phyloP scores from a whole-genome alignment of 2,329 filamentous ascomycete species.

The Zalaria sp. region DNA sequence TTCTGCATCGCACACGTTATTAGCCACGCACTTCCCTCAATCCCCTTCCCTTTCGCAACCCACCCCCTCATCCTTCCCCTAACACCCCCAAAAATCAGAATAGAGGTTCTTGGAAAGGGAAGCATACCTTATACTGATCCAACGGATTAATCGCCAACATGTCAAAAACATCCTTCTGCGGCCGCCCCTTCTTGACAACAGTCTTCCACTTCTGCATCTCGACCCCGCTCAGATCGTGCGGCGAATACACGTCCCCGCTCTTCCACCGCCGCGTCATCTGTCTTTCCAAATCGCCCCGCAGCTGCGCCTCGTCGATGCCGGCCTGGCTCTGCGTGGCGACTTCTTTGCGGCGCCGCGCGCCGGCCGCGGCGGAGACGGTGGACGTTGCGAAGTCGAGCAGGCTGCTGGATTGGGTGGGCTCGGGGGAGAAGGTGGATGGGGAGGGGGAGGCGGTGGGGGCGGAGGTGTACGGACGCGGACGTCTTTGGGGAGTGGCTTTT shows the following conservation, averaged over 20 bases:
- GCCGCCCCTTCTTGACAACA: constrained; percentile 33
- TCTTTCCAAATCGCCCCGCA: constrained; percentile 36
- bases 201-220: constrained; percentile 75
- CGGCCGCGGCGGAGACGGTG: not conserved
- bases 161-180: constrained; percentile 57
- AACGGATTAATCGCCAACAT: constrained; percentile 65
- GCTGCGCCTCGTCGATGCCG: constrained; percentile 16
- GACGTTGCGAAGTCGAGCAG: not conserved
- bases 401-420: not conserved
- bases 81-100: not conserved
- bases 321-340: constrained; percentile 1
- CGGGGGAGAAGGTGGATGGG: not conserved
- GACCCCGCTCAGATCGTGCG: constrained; percentile 64
- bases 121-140: constrained; percentile 68
- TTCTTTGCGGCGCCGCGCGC: not conserved
- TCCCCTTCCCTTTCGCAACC: constrained; percentile 5
- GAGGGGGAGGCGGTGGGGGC: not conserved
- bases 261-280: constrained; percentile 60
- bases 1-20: constrained; percentile 43
- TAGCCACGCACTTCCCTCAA: not conserved
- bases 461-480: not conserved
- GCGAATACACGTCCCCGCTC: constrained; percentile 75
- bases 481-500: not conserved
- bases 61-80: not conserved
- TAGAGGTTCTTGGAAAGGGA: not conserved